phyloP scores from a whole-genome alignment of 371 early-diverging fungal species.

The Catenaria anguillulae region DNA sequence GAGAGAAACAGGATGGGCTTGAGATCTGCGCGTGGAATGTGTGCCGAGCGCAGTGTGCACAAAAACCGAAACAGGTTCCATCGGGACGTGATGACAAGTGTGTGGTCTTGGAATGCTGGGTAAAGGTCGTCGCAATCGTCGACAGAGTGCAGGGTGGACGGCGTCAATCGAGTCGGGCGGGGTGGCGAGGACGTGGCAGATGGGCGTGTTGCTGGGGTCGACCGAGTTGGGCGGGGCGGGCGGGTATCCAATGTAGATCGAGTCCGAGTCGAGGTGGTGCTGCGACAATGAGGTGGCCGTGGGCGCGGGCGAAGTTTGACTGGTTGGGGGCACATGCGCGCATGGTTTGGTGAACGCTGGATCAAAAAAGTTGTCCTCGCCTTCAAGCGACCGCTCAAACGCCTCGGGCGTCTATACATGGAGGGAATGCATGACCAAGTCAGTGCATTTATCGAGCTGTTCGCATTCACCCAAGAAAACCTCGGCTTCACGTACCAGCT shows the following conservation, averaged over 20 bases:
- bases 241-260: neutral
- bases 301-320: neutral
- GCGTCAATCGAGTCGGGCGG: neutral
- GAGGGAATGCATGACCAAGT: neutral
- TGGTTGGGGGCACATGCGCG: neutral
- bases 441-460: no score
- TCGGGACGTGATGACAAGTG: neutral
- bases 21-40: neutral
- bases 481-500: no score
- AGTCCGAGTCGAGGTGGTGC: neutral
- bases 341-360: neutral
- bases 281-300: neutral
- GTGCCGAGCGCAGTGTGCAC: neutral
- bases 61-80: neutral
- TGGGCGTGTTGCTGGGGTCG: neutral
- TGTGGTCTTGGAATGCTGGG: neutral
- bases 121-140: neutral
- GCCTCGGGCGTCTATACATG: neutral
- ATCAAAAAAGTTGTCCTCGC: no score
- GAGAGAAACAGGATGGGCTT: neutral
- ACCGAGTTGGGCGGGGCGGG: neutral
- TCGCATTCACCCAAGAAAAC: no score
- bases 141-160: neutral
- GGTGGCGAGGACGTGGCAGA: conserved; percentile 1
- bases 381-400: neutral